These are phyloP conservation scores for Xylaria sp. DNA, from an alignment of 2,329 filamentous ascomycete genomes.

Conservation along the genomic window DNA sequence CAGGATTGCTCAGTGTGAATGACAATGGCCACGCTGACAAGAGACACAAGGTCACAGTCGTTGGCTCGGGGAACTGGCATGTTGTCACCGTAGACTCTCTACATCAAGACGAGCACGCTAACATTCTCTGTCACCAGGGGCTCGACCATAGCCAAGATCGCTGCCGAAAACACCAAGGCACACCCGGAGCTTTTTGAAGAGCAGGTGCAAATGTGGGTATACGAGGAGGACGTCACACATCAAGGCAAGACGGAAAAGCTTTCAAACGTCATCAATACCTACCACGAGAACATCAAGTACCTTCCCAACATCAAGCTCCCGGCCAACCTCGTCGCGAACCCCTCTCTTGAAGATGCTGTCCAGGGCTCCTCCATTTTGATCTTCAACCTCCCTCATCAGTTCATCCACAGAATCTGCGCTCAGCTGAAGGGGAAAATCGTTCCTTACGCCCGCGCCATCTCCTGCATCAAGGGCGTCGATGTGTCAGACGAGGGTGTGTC, in stretches of 20 bases:
- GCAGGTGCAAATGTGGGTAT: constrained; percentile 99
- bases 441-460: constrained; percentile 91
- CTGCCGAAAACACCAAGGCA: constrained; percentile 87
- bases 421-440: constrained; percentile 88
- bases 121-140: constrained; percentile 68
- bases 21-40: constrained; percentile 68
- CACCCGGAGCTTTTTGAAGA: constrained; percentile 85
- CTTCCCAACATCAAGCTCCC: constrained; percentile 89
- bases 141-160: constrained; percentile 95
- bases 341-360: constrained; percentile 81
- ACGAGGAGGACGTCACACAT: constrained; percentile 84
- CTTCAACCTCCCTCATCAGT: constrained; percentile 97
- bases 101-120: constrained; percentile 13
- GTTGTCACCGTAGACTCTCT: constrained; percentile 36
- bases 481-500: constrained; percentile 86
- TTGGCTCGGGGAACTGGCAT: constrained; percentile 97
- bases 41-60: constrained; percentile 92
- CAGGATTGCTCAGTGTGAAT: constrained; percentile 56
- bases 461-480: constrained; percentile 97
- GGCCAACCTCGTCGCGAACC: constrained; percentile 83
- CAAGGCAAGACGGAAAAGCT: constrained; percentile 82
- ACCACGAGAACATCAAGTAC: constrained; percentile 98
- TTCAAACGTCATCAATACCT: constrained; percentile 86
- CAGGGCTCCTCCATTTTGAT: constrained; percentile 87
- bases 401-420: constrained; percentile 87